Conservation (phyloP, 306 rosid species). For the Sphenostylis stenocarpa region DNA sequence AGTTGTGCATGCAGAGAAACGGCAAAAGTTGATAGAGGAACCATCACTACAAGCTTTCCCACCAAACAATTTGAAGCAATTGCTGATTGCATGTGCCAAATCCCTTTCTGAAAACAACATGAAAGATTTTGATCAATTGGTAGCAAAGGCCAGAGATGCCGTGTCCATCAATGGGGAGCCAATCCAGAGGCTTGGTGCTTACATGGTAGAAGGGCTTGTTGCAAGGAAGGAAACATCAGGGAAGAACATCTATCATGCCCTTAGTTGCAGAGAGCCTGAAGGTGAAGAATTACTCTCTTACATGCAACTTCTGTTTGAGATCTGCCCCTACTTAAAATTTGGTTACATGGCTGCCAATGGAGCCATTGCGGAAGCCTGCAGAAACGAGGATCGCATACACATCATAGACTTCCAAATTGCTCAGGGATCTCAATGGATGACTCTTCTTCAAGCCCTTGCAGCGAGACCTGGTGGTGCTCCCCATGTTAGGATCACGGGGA, state of each 20-base stretch:
- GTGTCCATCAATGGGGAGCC: conserved; percentile 93
- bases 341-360: conserved; percentile 99
- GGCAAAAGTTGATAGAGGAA: conserved; percentile 62
- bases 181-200: conserved; percentile 90
- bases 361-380: conserved; percentile 92
- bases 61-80: conserved; percentile 53
- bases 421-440: conserved; percentile 88
- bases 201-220: conserved; percentile 92
- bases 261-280: conserved; percentile 83
- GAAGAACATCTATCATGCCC: conserved; percentile 72
- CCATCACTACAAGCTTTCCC: conserved; percentile 45
- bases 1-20: conserved; percentile 50
- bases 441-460: conserved; percentile 97
- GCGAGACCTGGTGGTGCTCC: conserved; percentile 93
- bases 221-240: conserved; percentile 90
- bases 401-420: conserved; percentile 92
- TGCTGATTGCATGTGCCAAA: conserved; percentile 82
- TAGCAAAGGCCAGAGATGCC: conserved; percentile 54
- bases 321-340: conserved; percentile 90
- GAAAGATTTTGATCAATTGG: conserved; percentile 52
- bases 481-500: conserved; percentile 79
- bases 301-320: conserved; percentile 85
- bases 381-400: conserved; percentile 79
- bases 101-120: conserved; percentile 61
- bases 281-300: conserved; percentile 80